These are phyloP conservation scores for Gracilaria domingensis DNA, from an alignment of 23 red algal species.

Conservation along the genomic window DNA sequence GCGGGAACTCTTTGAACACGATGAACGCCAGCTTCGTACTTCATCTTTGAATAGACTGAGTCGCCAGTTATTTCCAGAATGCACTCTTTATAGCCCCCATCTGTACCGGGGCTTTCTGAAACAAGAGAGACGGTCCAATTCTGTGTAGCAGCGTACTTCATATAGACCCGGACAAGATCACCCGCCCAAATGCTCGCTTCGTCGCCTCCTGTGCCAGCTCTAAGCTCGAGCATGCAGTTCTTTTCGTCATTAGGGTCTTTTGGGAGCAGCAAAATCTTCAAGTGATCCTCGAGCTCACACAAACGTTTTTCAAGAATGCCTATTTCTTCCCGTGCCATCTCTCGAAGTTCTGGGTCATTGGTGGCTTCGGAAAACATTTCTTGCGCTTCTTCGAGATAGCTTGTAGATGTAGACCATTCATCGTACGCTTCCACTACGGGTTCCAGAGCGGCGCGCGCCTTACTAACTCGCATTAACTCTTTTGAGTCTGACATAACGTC, in stretches of 20 bases:
- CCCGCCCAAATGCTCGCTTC: constrained; percentile 96
- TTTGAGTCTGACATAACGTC: constrained; percentile 77
- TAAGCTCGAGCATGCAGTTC: constrained; percentile 96
- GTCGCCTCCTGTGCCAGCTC: constrained; percentile 97
- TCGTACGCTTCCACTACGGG: constrained; percentile 84
- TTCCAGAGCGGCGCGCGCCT: constrained; percentile 91
- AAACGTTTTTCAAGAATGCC: constrained; percentile 66
- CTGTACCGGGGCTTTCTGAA: constrained; percentile 67
- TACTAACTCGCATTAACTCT: constrained; percentile 87
- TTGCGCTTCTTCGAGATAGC: constrained; percentile 60
- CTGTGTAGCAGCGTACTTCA: constrained; percentile 79
- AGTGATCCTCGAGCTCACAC: constrained; percentile 72
- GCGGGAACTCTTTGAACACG: constrained; percentile 95
- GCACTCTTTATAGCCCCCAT: constrained; percentile 95
- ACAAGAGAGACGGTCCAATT: constrained; percentile 71
- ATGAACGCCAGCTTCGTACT: constrained; percentile 97
- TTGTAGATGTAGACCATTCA: constrained; percentile 71
- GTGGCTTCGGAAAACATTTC: constrained; percentile 79
- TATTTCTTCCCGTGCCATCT: constrained; percentile 93
- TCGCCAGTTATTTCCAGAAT: constrained; percentile 93
- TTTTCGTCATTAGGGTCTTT: constrained; percentile 98
- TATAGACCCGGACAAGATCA: constrained; percentile 93
- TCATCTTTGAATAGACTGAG: constrained; percentile 92
- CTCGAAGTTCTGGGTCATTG: constrained; percentile 88
- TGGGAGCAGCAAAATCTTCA: constrained; percentile 87